Evolutionary conservation across 305 asterid genomes (phyloP), one percentile per base, ranked within the genome.

Genomic region (Plantago coronopus): DNA sequence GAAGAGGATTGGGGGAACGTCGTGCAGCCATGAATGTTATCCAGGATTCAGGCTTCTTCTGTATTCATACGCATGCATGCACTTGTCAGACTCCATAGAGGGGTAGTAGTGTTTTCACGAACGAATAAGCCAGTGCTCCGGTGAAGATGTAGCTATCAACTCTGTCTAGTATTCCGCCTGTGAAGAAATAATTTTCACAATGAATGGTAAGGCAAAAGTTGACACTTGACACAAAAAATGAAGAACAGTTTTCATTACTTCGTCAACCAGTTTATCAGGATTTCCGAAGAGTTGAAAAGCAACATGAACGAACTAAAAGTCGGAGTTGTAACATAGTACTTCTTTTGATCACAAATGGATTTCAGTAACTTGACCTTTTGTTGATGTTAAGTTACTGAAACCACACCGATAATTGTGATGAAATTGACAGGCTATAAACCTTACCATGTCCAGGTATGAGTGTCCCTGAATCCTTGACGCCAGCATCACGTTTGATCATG

Each of bases 381-480:
- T 25, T 25, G 29, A 25, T 2, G n/a, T n/a, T n/a, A n/a, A n/a
- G n/a, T n/a, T n/a, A n/a, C n/a, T n/a, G n/a, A n/a, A n/a, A n/a
- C n/a, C n/a, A n/a, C n/a, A n/a, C n/a, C n/a, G n/a, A n/a, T n/a
- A n/a, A n/a, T 27, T 27, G 31, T 34, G 57, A 68, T 19, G 20
- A 31, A 59, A n/a, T 38, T 2, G 55, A 16, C 14, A 46, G 14
- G 61, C 15, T 21, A 9, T 22, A 66, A 62, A 55, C 40, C 65
- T 74, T 83, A 89, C 97, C 97, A 54, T 93, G 96, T 59, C 97
- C 97, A 45, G 97, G 99, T 72, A 93, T 93, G 69, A 89, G 97
- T 0, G 96, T 82, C 48, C 99, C 99, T 38, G 96, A 93, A 76
- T 93, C 99, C 78, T 93, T 93, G 71, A 85, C 97, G 49, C 97